Base-by-base conservation (phyloP, 2,329 filamentous ascomycete species). In the Clonostachys solani region DNA sequence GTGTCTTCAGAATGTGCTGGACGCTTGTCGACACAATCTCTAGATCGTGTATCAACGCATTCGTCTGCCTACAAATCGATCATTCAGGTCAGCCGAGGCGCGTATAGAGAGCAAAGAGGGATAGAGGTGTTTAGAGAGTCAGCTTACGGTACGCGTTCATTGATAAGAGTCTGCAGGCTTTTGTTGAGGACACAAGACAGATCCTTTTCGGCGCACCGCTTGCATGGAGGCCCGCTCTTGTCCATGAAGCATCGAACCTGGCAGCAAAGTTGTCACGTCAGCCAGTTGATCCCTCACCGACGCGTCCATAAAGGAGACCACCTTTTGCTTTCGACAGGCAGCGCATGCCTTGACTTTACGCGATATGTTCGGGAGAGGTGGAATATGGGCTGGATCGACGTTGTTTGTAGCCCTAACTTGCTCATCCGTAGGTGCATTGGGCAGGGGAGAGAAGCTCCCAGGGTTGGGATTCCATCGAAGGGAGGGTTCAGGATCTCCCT, bases 111-210 rank as follows among this genome's bases (percentile, higher is more conserved):
- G 23, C 23, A 29, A 29, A 29, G 23, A 29, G 23, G 9, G 8
- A 29, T 9, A 8, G 8, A 29, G 19, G 9, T 9, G 8, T 29
- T 29, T 9, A 29, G 23, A 29, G 8, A 29, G 23, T 29, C 23
- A 29, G 23, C 23, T 4, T 29, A 29, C 23, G 23, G 23, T 29
- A 29, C 23, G 8, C 23, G 23, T 8, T 29, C 60, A 49, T 83
- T 79, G 79, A 83, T 83, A 2, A 66, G 72, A n/a, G 36, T n/a
- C 12, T 38, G 36, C 2, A 38, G 15, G 12, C 36, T 38, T 8
- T 38, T 38, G 12, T 38, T 38, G 36, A 38, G 15, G 36, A 38
- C 36, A 38, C 36, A 38, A n/a, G 15, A n/a, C 12, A 38, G 36
- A 38, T n/a, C 36, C 12, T 38, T 38, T 18, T 38, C 17, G 15